phyloP scores from a whole-genome alignment of 805 yeast species.

The Metschnikowia drakensbergensis region DNA sequence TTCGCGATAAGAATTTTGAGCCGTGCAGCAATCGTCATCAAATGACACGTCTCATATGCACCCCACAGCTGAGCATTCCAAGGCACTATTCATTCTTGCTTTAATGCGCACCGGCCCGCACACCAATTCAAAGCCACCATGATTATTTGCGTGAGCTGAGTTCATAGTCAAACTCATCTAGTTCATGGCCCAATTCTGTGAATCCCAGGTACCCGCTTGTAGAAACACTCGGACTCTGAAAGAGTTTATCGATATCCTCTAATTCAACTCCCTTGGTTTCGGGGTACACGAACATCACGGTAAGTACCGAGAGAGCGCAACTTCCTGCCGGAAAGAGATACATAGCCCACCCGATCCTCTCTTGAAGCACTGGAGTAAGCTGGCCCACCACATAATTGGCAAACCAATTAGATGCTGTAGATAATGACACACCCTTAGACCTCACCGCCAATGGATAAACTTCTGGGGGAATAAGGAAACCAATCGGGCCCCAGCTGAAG shows the following conservation, averaged over 20 bases:
- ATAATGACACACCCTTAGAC: constrained; percentile 42
- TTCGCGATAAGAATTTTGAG: constrained; percentile 1
- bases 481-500: constrained; percentile 46
- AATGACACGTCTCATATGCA: background rate
- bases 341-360: constrained; percentile 38
- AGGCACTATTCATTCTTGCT: background rate
- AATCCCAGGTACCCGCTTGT: constrained; percentile 13
- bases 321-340: constrained; percentile 39
- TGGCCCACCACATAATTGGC: constrained; percentile 45
- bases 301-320: constrained; percentile 33
- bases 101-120: background rate
- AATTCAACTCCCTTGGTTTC: constrained; percentile 45
- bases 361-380: constrained; percentile 41
- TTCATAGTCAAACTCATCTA: constrained; percentile 26
- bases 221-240: constrained; percentile 25
- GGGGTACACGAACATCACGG: constrained; percentile 37
- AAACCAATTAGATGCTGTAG: constrained; percentile 45
- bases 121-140: background rate
- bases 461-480: constrained; percentile 43
- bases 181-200: constrained; percentile 18
- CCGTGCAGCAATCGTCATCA: background rate
- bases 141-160: background rate
- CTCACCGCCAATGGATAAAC: constrained; percentile 42
- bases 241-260: constrained; percentile 39
- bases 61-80: constrained; percentile 2